phyloP scores from a whole-genome alignment of 306 rosid genomes.

The Ormosia semicastrata region DNA sequence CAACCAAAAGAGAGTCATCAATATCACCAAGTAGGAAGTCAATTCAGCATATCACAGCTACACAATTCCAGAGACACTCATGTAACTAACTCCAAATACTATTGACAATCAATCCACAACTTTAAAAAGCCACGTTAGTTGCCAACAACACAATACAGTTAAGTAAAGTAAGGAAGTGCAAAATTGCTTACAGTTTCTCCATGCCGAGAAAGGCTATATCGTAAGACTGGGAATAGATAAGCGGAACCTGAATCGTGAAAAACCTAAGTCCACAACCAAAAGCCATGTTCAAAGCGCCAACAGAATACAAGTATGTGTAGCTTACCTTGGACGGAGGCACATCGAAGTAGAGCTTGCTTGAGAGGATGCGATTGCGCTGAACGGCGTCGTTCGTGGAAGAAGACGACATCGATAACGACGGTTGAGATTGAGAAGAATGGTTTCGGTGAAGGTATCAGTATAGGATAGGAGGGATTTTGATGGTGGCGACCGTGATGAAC shows the following conservation, averaged over 20 bases:
- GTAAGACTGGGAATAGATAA: slow-evolving; percentile 72
- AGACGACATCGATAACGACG: slow-evolving; percentile 50
- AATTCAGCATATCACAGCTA: background rate
- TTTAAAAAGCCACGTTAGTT: background rate
- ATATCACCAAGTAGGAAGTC: background rate
- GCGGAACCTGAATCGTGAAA: slow-evolving; percentile 69
- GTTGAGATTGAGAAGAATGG: background rate
- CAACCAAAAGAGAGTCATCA: slow-evolving; percentile 1
- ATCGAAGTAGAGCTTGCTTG: slow-evolving; percentile 78
- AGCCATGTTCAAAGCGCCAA: background rate
- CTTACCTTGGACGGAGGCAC: slow-evolving; percentile 69
- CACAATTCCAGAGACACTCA: background rate
- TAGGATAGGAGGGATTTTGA: slow-evolving; percentile 6
- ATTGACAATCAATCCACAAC: background rate
- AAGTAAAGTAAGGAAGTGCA: background rate
- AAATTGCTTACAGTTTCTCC: slow-evolving; percentile 74
- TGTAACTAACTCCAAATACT: background rate
- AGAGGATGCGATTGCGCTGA: slow-evolving; percentile 67
- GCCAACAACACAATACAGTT: background rate
- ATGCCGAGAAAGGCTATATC: slow-evolving; percentile 82
- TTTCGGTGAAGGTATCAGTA: background rate
- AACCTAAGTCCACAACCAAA: background rate
- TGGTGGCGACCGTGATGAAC: slow-evolving; percentile 8
- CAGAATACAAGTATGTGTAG: background rate
- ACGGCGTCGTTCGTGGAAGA: slow-evolving; percentile 40